phyloP scores from a whole-genome alignment of 2,329 filamentous ascomycete genomes.

The Pseudogymnoascus sp. region DNA sequence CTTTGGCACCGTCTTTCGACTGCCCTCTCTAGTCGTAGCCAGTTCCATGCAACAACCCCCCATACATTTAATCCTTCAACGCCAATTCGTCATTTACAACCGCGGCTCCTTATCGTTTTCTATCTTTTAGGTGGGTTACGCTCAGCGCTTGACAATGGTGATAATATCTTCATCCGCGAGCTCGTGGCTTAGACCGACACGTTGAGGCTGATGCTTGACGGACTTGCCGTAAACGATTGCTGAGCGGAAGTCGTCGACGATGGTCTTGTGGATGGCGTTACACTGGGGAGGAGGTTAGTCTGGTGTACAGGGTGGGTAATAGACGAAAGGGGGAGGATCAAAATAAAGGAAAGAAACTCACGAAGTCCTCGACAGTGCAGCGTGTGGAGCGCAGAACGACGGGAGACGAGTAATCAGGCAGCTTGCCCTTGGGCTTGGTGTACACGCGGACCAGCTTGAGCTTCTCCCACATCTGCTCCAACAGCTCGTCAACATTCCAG shows the following conservation, averaged over 20 bases:
- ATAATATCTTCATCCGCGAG: slow-evolving; percentile 94
- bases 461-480: slow-evolving; percentile 99
- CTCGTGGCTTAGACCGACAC: slow-evolving; percentile 85
- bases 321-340: background rate
- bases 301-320: background rate
- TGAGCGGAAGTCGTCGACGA: slow-evolving; percentile 89
- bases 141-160: slow-evolving; percentile 63
- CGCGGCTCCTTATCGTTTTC: slow-evolving; percentile 49
- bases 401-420: slow-evolving; percentile 85
- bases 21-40: background rate
- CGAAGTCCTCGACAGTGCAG: slow-evolving; percentile 94
- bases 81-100: slow-evolving; percentile 10
- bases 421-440: slow-evolving; percentile 93
- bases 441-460: slow-evolving; percentile 86
- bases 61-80: slow-evolving; percentile 15
- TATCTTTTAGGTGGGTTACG: slow-evolving; percentile 18
- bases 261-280: slow-evolving; percentile 93
- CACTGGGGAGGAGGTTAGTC: slow-evolving; percentile 52
- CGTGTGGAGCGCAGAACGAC: slow-evolving; percentile 78
- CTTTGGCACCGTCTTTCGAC: background rate
- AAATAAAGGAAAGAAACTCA: slow-evolving; percentile 44
- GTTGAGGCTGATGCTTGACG: slow-evolving; percentile 96
- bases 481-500: slow-evolving; percentile 94
- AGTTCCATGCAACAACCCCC: slow-evolving; percentile 8
- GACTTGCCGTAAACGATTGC: slow-evolving; percentile 97